phyloP scores from a whole-genome alignment of 2,329 filamentous ascomycete genomes.

The Camillea tinctor region DNA sequence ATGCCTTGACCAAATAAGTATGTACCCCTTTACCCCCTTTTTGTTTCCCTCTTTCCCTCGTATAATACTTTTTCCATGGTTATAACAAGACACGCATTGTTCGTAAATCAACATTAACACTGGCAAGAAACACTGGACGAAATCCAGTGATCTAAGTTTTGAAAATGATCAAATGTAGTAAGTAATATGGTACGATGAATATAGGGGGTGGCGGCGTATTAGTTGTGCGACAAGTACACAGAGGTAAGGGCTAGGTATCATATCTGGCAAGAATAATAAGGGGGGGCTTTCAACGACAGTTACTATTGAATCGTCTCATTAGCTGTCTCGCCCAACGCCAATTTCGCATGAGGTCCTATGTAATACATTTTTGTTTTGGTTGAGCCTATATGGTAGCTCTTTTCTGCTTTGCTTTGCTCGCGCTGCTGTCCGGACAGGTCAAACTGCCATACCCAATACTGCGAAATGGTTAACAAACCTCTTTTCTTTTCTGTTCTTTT shows the following conservation, averaged over 20 bases:
- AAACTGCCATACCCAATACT: slow-evolving; percentile 8
- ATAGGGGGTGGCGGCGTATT: background rate
- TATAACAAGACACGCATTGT: background rate
- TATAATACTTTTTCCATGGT: too few species aligned
- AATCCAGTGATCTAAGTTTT: too few species aligned
- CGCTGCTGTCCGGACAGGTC: background rate
- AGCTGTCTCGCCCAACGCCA: background rate
- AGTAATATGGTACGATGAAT: background rate
- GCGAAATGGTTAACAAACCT: slow-evolving; percentile 1
- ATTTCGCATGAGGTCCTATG: background rate
- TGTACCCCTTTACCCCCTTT: too few species aligned
- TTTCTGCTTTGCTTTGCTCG: background rate
- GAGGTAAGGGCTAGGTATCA: background rate
- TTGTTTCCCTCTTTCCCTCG: too few species aligned
- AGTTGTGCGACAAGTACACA: background rate
- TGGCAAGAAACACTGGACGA: background rate
- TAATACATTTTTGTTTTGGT: slow-evolving; percentile 17
- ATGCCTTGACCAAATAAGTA: too few species aligned
- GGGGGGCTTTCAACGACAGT: background rate
- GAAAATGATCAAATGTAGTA: too few species aligned
- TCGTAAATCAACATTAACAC: background rate
- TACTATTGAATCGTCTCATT: background rate
- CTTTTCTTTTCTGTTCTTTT: slow-evolving; percentile 30
- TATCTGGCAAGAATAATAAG: background rate
- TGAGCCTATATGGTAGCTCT: slow-evolving; percentile 5